Percentiles rank a stretch among this genome's conserved stretches.
Conservation (phyloP, 2,329 filamentous ascomycete species). For the Cytospora paraplurivora region DNA sequence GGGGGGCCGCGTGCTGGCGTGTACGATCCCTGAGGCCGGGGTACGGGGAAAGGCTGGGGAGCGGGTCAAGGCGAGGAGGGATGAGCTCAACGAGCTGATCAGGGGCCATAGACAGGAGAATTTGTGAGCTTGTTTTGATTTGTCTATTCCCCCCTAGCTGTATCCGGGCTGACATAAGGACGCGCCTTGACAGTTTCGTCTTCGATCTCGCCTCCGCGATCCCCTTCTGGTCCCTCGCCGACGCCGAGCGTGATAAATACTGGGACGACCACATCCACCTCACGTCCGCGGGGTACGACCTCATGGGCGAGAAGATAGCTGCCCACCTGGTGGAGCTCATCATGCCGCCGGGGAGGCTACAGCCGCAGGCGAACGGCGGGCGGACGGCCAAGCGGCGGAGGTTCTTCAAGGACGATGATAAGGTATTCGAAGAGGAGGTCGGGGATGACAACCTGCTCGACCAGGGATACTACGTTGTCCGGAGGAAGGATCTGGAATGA, state of each 20-base stretch:
- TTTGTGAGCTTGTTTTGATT: slow-evolving; percentile 47
- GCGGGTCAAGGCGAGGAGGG: slow-evolving; percentile 39
- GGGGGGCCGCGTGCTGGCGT: slow-evolving; percentile 55
- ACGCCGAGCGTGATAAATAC: slow-evolving; percentile 49
- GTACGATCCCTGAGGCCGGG: slow-evolving; percentile 58
- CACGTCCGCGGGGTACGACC: slow-evolving; percentile 59
- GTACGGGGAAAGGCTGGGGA: slow-evolving; percentile 27
- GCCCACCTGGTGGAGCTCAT: slow-evolving; percentile 53
- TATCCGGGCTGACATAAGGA: not conserved
- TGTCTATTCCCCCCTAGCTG: too few species aligned
- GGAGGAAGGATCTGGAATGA: slow-evolving; percentile 54
- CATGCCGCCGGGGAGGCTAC: slow-evolving; percentile 37
- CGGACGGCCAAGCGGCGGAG: slow-evolving; percentile 32
- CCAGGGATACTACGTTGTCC: slow-evolving; percentile 57
- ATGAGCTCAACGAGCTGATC: slow-evolving; percentile 54
- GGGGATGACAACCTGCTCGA: slow-evolving; percentile 50
- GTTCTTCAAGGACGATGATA: slow-evolving; percentile 43
- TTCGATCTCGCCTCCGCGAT: slow-evolving; percentile 59
- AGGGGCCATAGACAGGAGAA: slow-evolving; percentile 47
- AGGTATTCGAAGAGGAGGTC: slow-evolving; percentile 52
- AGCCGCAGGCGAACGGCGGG: slow-evolving; percentile 37
- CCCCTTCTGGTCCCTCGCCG: slow-evolving; percentile 54
- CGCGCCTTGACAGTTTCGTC: slow-evolving; percentile 46
- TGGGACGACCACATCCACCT: slow-evolving; percentile 67
- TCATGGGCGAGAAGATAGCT: slow-evolving; percentile 61